Conservation (phyloP, 495 filamentous ascomycete genomes). For the Endocarpon pusillum region DNA sequence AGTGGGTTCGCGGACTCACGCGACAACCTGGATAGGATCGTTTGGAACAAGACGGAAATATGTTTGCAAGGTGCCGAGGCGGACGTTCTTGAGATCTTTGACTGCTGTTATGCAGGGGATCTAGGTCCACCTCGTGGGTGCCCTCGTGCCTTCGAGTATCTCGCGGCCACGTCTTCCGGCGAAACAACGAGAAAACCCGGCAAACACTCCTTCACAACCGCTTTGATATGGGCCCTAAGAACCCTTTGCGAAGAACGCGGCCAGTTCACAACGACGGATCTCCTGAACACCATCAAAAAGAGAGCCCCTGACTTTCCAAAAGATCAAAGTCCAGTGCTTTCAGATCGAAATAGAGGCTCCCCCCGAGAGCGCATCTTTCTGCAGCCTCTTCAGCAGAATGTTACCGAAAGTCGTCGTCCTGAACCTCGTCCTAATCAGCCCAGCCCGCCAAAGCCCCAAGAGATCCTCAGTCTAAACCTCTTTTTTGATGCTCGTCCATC, state of each 20-base stretch:
- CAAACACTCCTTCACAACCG: constrained; percentile 3
- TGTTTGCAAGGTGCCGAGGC: neutral
- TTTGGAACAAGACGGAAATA: constrained; percentile 1
- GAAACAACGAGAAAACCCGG: constrained; percentile 2
- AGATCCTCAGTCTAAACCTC: no score
- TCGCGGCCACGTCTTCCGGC: constrained; percentile 1
- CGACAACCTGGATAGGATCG: neutral
- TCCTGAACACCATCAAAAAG: neutral
- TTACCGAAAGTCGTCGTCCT: no score
- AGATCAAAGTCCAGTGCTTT: no score
- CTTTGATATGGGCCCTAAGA: constrained; percentile 8
- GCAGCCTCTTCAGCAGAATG: no score
- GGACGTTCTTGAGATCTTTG: constrained; percentile 1
- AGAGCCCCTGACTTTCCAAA: neutral
- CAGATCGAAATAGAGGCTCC: no score
- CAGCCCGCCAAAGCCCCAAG: no score
- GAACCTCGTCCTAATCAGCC: no score
- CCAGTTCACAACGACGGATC: neutral
- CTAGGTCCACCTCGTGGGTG: no score
- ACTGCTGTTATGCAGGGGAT: constrained; percentile 1
- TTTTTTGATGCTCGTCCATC: no score
- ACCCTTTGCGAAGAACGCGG: no score
- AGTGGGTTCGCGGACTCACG: no score
- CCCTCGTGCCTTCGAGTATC: constrained; percentile 5
- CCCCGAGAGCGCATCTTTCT: no score